Base-by-base conservation (phyloP, 495 filamentous ascomycete genomes). In the Hypomontagnella submonticulosa region DNA sequence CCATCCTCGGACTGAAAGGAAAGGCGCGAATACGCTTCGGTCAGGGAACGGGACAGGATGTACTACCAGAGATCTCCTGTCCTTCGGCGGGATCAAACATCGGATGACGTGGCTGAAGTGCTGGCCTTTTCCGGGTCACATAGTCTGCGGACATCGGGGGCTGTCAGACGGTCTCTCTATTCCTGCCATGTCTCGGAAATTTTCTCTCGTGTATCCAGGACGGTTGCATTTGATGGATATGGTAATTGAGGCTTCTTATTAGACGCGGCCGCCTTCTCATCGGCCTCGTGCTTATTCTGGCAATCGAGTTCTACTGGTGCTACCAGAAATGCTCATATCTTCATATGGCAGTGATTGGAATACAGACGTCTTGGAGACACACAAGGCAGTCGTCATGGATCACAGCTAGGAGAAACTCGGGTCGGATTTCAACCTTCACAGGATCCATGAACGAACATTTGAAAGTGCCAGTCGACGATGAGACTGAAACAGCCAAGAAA, bases 51-150 rank as follows among this genome's bases (percentile, higher is more conserved):
- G 40, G 23, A 42, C 55, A 13, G 12, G 18, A 36, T 33, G 13
- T 37, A 8, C 40, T 36, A 20, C 33, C 20, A 43, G 2, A 38
- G 10, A 38, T 38, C 43, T 27, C 23, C 23, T 27, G 23, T 27
- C 23, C 23, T 27, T 47, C 41, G 27, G 13, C 52, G 48, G 38
- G 49, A 43, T 61, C 51, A 37, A 61, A 71, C 54, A 66, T 69
- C 64, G 61, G 71, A 71, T 73, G 67, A 68, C 71, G 64, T 73
- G 65, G 71, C 71, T 69, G 47, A 48, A 47, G 57, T 44, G 42
- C 23, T 33, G 41, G 40, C 12, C 37, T 50, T 33, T 52, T 27
- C 40, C 32, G 60, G 40, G 48, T 20, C 34, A 9, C 40, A 57
- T 30, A 34, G 42, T 47, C 27, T 48, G 30, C 36, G 43, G 30